These are phyloP conservation scores for Leccinum boreale DNA, from an alignment of 768 basidiomycete genomes.

Conservation along the genomic window DNA sequence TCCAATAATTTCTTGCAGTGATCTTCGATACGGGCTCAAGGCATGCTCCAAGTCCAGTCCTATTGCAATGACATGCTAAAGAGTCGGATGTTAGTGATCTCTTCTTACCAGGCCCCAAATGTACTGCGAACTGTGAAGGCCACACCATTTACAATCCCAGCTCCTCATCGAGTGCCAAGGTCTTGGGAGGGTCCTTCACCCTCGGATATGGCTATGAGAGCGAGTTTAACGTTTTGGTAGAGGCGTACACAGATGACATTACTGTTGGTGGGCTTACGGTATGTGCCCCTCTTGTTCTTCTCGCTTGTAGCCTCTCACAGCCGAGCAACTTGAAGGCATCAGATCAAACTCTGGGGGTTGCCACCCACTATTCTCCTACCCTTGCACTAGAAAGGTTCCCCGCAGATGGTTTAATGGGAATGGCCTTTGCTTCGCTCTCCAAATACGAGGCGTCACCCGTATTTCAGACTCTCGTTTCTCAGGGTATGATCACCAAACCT, in stretches of 20 bases:
- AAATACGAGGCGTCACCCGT: constrained; percentile 31
- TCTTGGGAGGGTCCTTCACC: neutral
- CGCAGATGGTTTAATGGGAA: constrained; percentile 33
- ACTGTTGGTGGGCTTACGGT: constrained; percentile 11
- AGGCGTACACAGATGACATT: constrained; percentile 10
- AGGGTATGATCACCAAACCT: constrained; percentile 22
- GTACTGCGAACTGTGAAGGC: constrained; percentile 23
- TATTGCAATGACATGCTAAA: no score
- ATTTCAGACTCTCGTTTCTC: constrained; percentile 39
- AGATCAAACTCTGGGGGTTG: constrained; percentile 12
- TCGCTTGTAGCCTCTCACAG: neutral
- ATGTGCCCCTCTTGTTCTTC: neutral
- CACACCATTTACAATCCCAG: constrained; percentile 33
- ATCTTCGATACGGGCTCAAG: no score
- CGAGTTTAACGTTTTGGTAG: neutral
- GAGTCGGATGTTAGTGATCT: constrained; percentile 16
- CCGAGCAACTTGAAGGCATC: constrained; percentile 2
- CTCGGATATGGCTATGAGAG: neutral
- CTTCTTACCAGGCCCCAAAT: constrained; percentile 24
- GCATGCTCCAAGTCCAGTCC: no score
- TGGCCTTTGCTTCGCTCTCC: constrained; percentile 42
- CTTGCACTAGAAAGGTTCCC: neutral
- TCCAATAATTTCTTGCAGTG: no score
- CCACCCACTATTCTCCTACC: neutral
- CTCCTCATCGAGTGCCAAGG: constrained; percentile 4